Evolutionary conservation across 2,329 filamentous ascomycete species (phyloP), one percentile per base, ranked within the genome.

Genomic region (Penicillium hesseltinei): DNA sequence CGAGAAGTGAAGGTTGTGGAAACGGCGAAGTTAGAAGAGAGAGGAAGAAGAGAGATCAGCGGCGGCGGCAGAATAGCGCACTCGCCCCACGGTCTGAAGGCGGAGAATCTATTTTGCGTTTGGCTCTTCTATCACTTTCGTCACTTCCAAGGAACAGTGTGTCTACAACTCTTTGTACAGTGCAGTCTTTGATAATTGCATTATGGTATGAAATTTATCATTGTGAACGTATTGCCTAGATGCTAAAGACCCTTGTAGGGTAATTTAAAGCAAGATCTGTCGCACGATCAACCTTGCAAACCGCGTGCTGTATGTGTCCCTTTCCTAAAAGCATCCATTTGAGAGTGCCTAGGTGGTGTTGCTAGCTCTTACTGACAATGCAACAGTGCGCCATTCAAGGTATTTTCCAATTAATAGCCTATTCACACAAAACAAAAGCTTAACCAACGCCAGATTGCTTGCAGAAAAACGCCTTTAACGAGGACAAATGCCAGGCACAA

Each of bases 321-420:
- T 29, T 2, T 19, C 39, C 23, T 11, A 19, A 17, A n/a, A n/a
- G 17, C 13, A n/a, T 36, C 17, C 40, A 19, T 44, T 47, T 25
- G 36, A 38, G 21, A 25, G 29, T 31, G 4, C 42, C 23, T 3
- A 27, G 5, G 17, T 42, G 38, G 8, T 43, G 9, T 21, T n/a
- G 35, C 53, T 51, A 25, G 44, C 52, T 49, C 44, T 45, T 51
- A 47, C 64, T 70, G 43, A 72, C 60, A 31, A 15, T 38, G 38
- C 3, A 60, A 46, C n/a, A 92, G 89, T 97, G 92, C 77, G 91
- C 90, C 9, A 96, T 97, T 59, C 92, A 97, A 84, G 84, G 92
- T 94, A 75, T 69, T 70, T 65, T 23, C 33, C 27, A 25, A 42
- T 11, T 27, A n/a, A 49, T 8, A 39, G 33, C 31, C 35, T 17